These are phyloP conservation scores for Naumovozyma castellii DNA, from an alignment of 805 yeast species.

Conservation along the genomic window DNA sequence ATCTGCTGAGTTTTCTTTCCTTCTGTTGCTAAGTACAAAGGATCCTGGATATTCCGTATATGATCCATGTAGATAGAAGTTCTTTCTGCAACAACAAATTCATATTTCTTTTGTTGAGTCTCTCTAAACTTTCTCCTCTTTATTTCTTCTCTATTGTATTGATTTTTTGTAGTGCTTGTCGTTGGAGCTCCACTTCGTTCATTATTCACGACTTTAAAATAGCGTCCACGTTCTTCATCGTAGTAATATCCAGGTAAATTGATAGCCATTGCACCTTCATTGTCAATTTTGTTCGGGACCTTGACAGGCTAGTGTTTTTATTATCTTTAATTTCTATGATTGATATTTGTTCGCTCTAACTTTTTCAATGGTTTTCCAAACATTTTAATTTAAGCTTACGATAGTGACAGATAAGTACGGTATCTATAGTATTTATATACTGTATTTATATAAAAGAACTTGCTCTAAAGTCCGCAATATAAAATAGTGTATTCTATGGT, in stretches of 20 bases:
- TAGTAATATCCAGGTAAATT: conserved; percentile 24
- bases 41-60: conserved; percentile 3
- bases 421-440: no score
- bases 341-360: no score
- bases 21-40: conserved; percentile 2
- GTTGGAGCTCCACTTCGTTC: not conserved
- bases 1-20: not conserved
- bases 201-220: conserved; percentile 13
- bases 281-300: not conserved
- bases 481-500: no score
- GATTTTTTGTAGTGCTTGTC: not conserved
- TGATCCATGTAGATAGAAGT: conserved; percentile 1
- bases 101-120: conserved; percentile 1
- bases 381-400: no score
- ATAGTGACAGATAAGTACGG: no score
- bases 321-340: no score
- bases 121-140: conserved; percentile 7
- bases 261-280: not conserved
- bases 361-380: no score
- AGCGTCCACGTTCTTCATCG: conserved; percentile 19
- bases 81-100: conserved; percentile 1
- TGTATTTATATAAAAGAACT: no score
- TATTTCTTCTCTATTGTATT: conserved; percentile 1
- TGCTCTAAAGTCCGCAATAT: no score
- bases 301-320: not conserved